A percentile compares a stretch with the other conserved stretches of the same genome.
phyloP scores from a whole-genome alignment of 129 eudicot species.

The Centella asiatica region DNA sequence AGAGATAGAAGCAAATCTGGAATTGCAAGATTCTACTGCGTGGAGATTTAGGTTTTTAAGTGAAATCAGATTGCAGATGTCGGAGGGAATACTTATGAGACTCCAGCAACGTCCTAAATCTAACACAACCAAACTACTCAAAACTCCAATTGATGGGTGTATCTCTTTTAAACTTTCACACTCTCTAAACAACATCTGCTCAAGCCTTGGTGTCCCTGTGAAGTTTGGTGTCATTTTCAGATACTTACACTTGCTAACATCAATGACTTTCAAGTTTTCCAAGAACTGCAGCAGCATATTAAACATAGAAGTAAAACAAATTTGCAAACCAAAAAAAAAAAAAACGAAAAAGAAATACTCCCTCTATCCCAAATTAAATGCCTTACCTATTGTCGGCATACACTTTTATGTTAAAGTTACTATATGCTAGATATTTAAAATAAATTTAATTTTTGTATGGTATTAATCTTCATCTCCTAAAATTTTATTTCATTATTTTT shows the following conservation, averaged over 20 bases:
- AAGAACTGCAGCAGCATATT: too few species aligned
- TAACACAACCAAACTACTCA: background rate
- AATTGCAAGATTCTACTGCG: too few species aligned
- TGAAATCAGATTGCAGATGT: background rate
- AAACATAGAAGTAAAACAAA: too few species aligned
- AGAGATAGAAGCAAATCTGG: too few species aligned
- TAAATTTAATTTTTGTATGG: too few species aligned
- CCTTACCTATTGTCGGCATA: too few species aligned
- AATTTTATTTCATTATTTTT: too few species aligned
- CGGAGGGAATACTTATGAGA: background rate
- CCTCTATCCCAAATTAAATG: too few species aligned
- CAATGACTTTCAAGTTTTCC: conserved; percentile 1
- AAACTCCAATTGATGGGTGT: conserved; percentile 8
- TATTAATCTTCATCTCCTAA: too few species aligned
- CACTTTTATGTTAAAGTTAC: too few species aligned
- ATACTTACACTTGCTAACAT: background rate
- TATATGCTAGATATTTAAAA: too few species aligned
- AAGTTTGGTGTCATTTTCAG: conserved; percentile 1
- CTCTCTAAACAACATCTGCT: background rate
- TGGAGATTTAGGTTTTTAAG: background rate
- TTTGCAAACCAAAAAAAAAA: background rate
- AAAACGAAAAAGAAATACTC: too few species aligned
- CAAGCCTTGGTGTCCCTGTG: background rate
- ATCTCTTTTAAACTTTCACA: conserved; percentile 5
- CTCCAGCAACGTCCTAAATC: background rate